Base-by-base conservation (phyloP, 2,329 filamentous ascomycete genomes). In the Cladosporium sp. region DNA sequence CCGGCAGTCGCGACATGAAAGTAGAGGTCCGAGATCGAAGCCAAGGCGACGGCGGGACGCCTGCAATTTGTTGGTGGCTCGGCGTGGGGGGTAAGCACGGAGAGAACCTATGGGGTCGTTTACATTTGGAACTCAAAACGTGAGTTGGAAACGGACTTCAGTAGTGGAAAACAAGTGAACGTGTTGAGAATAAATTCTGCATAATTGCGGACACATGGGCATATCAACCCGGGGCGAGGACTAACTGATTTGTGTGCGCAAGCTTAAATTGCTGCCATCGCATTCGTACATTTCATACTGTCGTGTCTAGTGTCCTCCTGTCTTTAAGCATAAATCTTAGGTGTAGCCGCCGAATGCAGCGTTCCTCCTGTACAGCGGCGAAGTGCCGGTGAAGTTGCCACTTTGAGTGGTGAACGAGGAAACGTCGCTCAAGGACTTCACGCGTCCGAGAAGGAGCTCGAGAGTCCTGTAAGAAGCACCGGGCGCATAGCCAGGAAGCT, bases 401-500 rank as follows among this genome's bases (percentile, higher is more conserved):
- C n/a, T 41, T 51, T 59, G 59, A 18, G 60, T 60, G 13, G 59
- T 61, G 44, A 55, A 55, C 4, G 32, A n/a, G 10, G 44, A 32
- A 11, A 41, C 49, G n/a, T 64, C 66, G 52, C 66, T 66, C 46
- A 74, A 68, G 45, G 66, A 59, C 31, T 62, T 54, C 2, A 74
- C 64, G 4, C 68, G 59, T 0, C 73, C 73, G 5, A 75, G 60
- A 46, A 76, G 56, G 31, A 72, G 63, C 61, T 76, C 71, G 33
- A 76, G 40, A 57, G 70, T 68, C 14, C 72, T 59, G 55, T 72
- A 74, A 0, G 66, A 72, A 7, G 70, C 70, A 16, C 71, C 70
- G 14, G 72, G 70, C 2, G 72, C 67, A 55, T 73, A 74, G 0
- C 71, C 69, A 1, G 73, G 73, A 13, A 74, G 54, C 57, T 74